Percentiles rank a stretch among this genome's conserved stretches.
Evolutionary conservation across 495 filamentous ascomycete genomes (phyloP).

Genomic region (Parachaetomium inaequale): DNA sequence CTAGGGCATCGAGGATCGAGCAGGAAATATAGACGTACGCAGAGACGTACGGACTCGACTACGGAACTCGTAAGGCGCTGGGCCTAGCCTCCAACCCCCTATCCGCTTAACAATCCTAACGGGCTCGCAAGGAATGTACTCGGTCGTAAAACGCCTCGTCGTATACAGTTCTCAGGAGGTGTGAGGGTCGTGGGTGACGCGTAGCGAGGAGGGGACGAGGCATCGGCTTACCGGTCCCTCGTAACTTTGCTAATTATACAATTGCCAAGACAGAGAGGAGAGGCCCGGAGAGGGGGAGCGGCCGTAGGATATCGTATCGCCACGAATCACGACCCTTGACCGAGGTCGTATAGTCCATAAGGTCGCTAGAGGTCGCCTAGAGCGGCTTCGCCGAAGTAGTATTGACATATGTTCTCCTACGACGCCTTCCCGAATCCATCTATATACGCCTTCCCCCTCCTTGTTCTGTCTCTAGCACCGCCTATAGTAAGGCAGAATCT

Average conservation of each 20-base stretch:
- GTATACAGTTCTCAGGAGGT: neutral
- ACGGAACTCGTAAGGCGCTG: conserved; percentile 12
- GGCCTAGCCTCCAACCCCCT: conserved; percentile 7
- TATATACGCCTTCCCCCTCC: conserved; percentile 3
- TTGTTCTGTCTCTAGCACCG: conserved; percentile 8
- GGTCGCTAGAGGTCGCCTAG: neutral
- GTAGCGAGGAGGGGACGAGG: neutral
- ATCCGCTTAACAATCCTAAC: neutral
- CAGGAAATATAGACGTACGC: neutral
- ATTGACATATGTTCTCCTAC: neutral
- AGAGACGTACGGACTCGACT: neutral
- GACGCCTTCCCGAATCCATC: conserved; percentile 10
- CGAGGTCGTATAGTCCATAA: neutral
- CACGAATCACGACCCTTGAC: conserved; percentile 5
- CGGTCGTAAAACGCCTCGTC: conserved; percentile 8
- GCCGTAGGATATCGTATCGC: conserved; percentile 7
- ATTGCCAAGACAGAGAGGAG: conserved; percentile 21
- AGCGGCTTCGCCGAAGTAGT: conserved; percentile 8
- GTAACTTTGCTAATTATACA: conserved; percentile 22
- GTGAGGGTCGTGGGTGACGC: neutral
- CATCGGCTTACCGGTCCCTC: conserved; percentile 20
- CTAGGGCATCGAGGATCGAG: neutral
- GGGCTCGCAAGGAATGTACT: conserved; percentile 9
- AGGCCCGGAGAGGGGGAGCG: neutral
- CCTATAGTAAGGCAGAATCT: conserved; percentile 17